These are phyloP conservation scores for Alternaria burnsii DNA, from an alignment of 2,329 filamentous ascomycete species.

Conservation along the genomic window DNA sequence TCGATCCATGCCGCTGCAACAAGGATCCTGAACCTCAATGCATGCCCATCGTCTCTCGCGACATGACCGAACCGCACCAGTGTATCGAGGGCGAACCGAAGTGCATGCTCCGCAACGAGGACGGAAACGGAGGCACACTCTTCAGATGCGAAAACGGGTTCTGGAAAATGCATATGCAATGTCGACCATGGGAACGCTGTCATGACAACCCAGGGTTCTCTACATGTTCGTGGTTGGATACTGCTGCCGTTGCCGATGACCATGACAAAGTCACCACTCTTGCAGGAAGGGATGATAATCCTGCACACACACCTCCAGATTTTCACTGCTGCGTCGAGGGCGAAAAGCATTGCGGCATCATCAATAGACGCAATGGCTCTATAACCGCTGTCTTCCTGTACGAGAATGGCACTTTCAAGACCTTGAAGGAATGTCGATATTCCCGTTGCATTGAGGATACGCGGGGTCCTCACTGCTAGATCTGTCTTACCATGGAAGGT, in stretches of 20 bases:
- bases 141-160: slow-evolving; percentile 10
- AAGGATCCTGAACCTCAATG: not conserved
- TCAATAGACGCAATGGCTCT: not conserved
- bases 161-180: slow-evolving; percentile 10
- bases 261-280: not conserved
- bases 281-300: not conserved
- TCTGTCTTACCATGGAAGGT: not conserved
- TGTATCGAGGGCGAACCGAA: slow-evolving; percentile 9
- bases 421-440: not conserved
- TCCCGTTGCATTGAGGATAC: not conserved
- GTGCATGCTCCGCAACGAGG: slow-evolving; percentile 3
- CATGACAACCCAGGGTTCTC: not conserved
- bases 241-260: not conserved
- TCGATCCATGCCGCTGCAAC: not conserved
- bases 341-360: not conserved
- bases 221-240: not conserved
- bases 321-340: not conserved
- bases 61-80: not conserved
- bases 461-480: not conserved
- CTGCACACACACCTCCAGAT: not conserved
- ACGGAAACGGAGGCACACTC: slow-evolving; percentile 12
- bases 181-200: slow-evolving; percentile 7
- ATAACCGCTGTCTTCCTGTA: not conserved
- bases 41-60: not conserved
- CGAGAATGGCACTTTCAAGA: not conserved